phyloP scores from a whole-genome alignment of 164 flowering plant genomes.

The Paratinospora sagittata region DNA sequence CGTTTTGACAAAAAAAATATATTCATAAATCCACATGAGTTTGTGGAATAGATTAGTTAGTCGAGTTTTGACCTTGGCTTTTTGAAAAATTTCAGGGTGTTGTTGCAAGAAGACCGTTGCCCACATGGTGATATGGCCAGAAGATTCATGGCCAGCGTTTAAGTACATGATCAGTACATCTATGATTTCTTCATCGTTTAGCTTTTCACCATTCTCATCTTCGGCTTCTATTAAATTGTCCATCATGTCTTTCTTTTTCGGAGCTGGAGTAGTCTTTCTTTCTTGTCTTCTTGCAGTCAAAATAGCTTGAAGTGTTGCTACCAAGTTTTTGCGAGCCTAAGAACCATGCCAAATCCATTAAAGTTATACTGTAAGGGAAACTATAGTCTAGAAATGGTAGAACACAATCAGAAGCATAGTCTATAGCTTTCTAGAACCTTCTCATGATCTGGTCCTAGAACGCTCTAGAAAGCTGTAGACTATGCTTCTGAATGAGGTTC shows the following conservation, averaged over 20 bases:
- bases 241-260: slow-evolving; percentile 69
- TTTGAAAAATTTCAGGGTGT: slow-evolving; percentile 52
- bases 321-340: slow-evolving; percentile 81
- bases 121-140: slow-evolving; percentile 89
- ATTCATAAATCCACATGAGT: not conserved
- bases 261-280: slow-evolving; percentile 6
- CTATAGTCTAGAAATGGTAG: too few species aligned
- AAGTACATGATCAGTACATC: slow-evolving; percentile 82
- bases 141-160: slow-evolving; percentile 97
- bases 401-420: too few species aligned
- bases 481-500: too few species aligned
- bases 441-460: too few species aligned
- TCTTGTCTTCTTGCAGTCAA: slow-evolving; percentile 43
- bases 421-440: too few species aligned
- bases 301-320: slow-evolving; percentile 47
- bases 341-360: not conserved
- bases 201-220: slow-evolving; percentile 66
- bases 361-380: not conserved
- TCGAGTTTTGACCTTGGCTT: slow-evolving; percentile 58
- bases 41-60: not conserved
- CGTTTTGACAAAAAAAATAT: not conserved
- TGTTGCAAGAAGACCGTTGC: slow-evolving; percentile 59
- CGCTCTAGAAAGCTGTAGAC: too few species aligned
- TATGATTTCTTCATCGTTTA: slow-evolving; percentile 77
- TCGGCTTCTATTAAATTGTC: slow-evolving; percentile 55